Evolutionary conservation across 2,329 filamentous ascomycete species (phyloP), one percentile per base, ranked within the genome.

Genomic region (Paraconiothyrium sp.): DNA sequence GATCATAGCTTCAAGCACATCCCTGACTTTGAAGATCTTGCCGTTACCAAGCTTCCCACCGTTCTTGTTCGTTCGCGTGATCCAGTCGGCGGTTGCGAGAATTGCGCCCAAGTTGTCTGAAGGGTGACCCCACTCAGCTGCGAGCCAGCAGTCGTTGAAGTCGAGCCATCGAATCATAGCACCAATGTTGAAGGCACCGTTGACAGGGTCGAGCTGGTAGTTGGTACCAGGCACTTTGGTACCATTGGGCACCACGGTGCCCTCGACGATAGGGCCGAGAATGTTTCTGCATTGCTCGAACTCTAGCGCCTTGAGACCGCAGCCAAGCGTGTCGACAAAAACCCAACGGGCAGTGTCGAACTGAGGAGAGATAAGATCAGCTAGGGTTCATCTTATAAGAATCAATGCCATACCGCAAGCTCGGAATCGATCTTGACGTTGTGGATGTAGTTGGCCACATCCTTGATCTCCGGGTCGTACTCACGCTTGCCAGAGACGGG

Each of bases 131-230:
- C 95, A 99, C 84, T 99, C 95, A 59, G 95, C 95, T 48, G 94
- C 95, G 67, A 98, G 86, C 95, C 94, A 99, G 88, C 95, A 98
- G 87, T 99, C 95, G 81, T 99, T 99, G 88, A 98, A 99, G 84
- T 99, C 95, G 75, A 99, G 88, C 95, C 95, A 99, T 78, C 95
- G 88, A 84, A 99, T 97, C 90, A 97, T 97, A 75, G 95, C 92
- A 73, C 95, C 95, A 73, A 99, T 98, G 86, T 98, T 98, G 88
- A 99, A 98, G 67, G 95, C 95, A 66, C 91, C 95, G 74, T 94
- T 94, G 78, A 98, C 89, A 43, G 95, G 95, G 79, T 98, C 95
- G 71, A 99, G 89, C 82, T 96, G 90, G 84, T 94, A 98, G 70
- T 91, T 89, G 35, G 95, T 98, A 68, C 95, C 95, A 44, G 92